Evolutionary conservation across 2,329 filamentous ascomycete genomes (phyloP).

Genomic region (Stagonosporopsis cucurbitacearum): DNA sequence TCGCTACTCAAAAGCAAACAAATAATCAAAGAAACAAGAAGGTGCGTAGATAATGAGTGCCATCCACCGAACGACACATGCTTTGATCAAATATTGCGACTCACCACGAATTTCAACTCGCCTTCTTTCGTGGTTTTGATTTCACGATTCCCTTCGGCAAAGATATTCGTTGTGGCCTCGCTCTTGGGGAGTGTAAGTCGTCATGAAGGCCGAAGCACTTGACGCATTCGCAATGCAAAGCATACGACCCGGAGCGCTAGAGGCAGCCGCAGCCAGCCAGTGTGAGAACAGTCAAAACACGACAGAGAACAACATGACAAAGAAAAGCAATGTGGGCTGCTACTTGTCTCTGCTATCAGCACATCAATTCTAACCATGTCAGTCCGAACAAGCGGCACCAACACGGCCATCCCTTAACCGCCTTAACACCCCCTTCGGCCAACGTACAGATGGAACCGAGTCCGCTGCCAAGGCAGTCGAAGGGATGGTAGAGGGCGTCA

Average conservation of each 20-base stretch:
- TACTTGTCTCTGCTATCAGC: not conserved
- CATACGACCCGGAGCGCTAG: conserved; percentile 25
- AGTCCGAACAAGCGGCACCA: not conserved
- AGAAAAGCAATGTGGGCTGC: conserved; percentile 9
- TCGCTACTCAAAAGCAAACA: not conserved
- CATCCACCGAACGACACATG: too few relatives aligned
- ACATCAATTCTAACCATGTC: not conserved
- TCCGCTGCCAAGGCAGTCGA: conserved; percentile 27
- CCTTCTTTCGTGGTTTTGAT: not conserved
- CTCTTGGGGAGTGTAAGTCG: not conserved
- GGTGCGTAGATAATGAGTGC: not conserved
- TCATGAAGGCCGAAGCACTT: conserved; percentile 27
- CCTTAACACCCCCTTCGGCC: conserved; percentile 8
- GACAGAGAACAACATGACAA: not conserved
- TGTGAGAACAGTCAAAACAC: not conserved
- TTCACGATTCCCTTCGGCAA: not conserved
- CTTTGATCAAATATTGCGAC: too few relatives aligned
- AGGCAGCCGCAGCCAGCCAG: conserved; percentile 18
- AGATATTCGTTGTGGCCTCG: not conserved
- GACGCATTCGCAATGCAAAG: conserved; percentile 27
- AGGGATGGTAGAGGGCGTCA: conserved; percentile 27
- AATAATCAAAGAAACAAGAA: not conserved
- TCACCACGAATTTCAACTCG: too few relatives aligned
- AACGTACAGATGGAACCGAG: conserved; percentile 19
- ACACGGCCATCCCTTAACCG: not conserved